A percentile compares a stretch with the other conserved stretches of the same genome.
These are phyloP conservation scores for Calonectria fujianensis DNA, from an alignment of 2,329 filamentous ascomycete species.

Conservation along the genomic window DNA sequence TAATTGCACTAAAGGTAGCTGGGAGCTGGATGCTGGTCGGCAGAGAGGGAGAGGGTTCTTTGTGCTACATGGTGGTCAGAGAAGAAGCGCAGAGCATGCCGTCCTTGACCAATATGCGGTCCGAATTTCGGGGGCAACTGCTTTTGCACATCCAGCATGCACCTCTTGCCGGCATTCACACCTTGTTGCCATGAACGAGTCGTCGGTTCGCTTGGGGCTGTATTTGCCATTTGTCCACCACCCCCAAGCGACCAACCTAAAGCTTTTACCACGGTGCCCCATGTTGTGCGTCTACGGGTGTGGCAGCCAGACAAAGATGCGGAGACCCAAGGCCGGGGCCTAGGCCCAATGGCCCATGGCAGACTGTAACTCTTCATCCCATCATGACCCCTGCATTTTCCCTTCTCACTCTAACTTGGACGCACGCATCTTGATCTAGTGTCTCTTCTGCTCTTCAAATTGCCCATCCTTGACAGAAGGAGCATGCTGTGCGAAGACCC, in stretches of 20 bases:
- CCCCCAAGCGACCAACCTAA: not conserved
- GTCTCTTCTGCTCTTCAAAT: not conserved
- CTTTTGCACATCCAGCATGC: not conserved
- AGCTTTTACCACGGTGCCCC: not conserved
- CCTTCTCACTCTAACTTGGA: slow-evolving; percentile 7
- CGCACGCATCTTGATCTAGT: slow-evolving; percentile 17
- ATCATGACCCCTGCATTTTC: slow-evolving; percentile 11
- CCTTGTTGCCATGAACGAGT: not conserved
- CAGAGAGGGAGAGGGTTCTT: not conserved
- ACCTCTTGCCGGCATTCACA: not conserved
- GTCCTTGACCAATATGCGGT: not conserved
- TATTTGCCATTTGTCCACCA: not conserved
- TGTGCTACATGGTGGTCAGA: slow-evolving; percentile 13
- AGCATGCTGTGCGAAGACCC: slow-evolving; percentile 47
- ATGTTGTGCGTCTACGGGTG: slow-evolving; percentile 3
- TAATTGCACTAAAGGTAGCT: not conserved
- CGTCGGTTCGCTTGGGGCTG: not conserved
- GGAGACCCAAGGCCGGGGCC: slow-evolving; percentile 23
- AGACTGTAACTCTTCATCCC: slow-evolving; percentile 22
- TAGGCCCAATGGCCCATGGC: slow-evolving; percentile 1
- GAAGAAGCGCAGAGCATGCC: slow-evolving; percentile 5
- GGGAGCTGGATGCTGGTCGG: not conserved
- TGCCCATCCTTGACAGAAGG: slow-evolving; percentile 39
- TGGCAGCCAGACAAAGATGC: slow-evolving; percentile 11
- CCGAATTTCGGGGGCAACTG: not conserved